phyloP scores from a whole-genome alignment of 257 asterid species.

The Nicotiana tomentosiformis region DNA sequence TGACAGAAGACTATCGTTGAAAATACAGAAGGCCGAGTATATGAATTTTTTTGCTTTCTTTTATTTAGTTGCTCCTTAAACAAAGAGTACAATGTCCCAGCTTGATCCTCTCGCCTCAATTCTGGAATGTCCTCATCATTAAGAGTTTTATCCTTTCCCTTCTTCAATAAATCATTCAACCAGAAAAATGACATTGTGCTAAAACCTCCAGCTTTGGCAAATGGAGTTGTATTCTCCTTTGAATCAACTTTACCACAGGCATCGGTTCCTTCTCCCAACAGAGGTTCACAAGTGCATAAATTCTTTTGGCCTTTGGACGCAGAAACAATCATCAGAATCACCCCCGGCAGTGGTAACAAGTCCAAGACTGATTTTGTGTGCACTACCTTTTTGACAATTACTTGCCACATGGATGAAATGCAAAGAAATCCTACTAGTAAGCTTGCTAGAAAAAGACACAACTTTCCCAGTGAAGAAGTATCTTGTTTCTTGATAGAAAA shows the following conservation, averaged over 20 bases:
- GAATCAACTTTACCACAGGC: background rate
- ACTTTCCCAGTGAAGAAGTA: background rate
- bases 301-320: background rate
- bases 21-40: conserved; percentile 7
- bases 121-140: conserved; percentile 24
- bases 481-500: background rate
- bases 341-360: conserved; percentile 14
- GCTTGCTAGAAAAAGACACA: conserved; percentile 6
- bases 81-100: conserved; percentile 19
- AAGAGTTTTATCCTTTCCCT: conserved; percentile 25
- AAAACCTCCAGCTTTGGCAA: conserved; percentile 24
- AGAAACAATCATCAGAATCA: conserved; percentile 5
- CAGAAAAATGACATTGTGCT: conserved; percentile 24
- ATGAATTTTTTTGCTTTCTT: background rate
- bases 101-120: conserved; percentile 20
- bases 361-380: conserved; percentile 5
- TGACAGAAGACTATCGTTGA: conserved; percentile 21
- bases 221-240: conserved; percentile 12
- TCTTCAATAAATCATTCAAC: conserved; percentile 27
- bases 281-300: background rate
- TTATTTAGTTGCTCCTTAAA: conserved; percentile 18
- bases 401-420: conserved; percentile 10
- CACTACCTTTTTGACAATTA: background rate
- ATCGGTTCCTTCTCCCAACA: conserved; percentile 10
- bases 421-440: conserved; percentile 17